A percentile compares a stretch with the other conserved stretches of the same genome.
Evolutionary conservation across 179 eudicot species (phyloP).

Genomic region (Vitellaria paradoxa): DNA sequence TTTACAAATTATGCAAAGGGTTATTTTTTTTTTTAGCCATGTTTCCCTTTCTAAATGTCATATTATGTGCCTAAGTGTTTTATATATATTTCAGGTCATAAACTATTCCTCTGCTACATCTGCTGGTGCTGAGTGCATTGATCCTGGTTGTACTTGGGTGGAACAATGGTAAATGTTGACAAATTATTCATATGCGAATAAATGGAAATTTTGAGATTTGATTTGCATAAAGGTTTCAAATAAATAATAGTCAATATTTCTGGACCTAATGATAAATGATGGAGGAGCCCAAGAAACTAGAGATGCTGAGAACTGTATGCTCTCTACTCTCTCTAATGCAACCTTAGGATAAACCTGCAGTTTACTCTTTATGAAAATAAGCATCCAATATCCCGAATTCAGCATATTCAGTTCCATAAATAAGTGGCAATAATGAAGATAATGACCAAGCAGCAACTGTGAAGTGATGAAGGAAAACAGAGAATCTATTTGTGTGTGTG

Average conservation of each 20-base stretch:
- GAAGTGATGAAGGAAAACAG: no score
- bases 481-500: no score
- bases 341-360: no score
- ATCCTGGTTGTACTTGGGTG: conserved; percentile 88
- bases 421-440: no score
- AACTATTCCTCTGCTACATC: conserved; percentile 79
- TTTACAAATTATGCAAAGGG: neutral
- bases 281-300: neutral
- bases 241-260: neutral
- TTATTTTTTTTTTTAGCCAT: neutral
- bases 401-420: no score
- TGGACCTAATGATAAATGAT: neutral
- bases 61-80: neutral
- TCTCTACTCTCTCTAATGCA: no score
- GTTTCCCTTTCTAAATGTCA: neutral
- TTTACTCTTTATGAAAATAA: no score
- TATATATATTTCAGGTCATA: conserved; percentile 56
- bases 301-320: no score
- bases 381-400: no score
- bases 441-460: no score
- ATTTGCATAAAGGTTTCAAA: neutral
- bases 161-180: conserved; percentile 78
- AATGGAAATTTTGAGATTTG: neutral
- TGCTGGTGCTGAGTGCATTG: conserved; percentile 98
- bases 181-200: neutral